Percentiles rank a stretch among this genome's conserved stretches.
Conservation (phyloP, 352 stramenopile species). For the Pythium coloratum region DNA sequence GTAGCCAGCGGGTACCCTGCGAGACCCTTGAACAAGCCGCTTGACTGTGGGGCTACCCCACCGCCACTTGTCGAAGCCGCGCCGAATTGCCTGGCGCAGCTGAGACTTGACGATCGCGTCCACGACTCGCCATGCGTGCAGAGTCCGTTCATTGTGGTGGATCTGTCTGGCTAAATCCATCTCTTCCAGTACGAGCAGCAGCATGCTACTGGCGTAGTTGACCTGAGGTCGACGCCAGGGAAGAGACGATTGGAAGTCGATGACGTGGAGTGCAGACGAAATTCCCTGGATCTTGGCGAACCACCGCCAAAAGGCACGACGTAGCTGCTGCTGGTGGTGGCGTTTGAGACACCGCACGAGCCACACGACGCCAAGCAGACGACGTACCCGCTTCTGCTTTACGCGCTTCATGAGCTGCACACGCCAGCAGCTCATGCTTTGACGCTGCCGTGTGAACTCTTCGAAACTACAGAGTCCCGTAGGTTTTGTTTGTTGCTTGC, state of each 20-base stretch:
- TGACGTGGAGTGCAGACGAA: constrained; percentile 25
- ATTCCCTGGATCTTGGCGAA: constrained; percentile 33
- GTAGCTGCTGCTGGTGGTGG: constrained; percentile 27
- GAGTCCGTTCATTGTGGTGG: constrained; percentile 3
- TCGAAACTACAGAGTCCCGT: constrained; percentile 1
- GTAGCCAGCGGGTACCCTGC: neutral
- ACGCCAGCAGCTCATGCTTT: constrained; percentile 11
- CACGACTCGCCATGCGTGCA: constrained; percentile 16
- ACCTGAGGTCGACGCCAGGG: constrained; percentile 22
- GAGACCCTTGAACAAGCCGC: neutral
- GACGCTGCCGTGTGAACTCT: constrained; percentile 10
- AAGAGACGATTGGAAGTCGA: constrained; percentile 24
- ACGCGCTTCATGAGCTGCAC: constrained; percentile 6
- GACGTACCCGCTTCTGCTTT: constrained; percentile 4
- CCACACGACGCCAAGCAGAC: constrained; percentile 14
- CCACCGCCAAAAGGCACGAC: constrained; percentile 52
- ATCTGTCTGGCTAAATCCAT: constrained; percentile 30
- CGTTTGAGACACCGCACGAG: constrained; percentile 32
- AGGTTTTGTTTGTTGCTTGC: neutral
- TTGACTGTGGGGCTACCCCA: constrained; percentile 12
- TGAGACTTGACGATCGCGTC: constrained; percentile 7
- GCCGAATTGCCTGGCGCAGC: constrained; percentile 14
- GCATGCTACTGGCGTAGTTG: constrained; percentile 28
- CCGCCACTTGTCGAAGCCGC: constrained; percentile 26
- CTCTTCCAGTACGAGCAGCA: constrained; percentile 34